These are phyloP conservation scores for Gamarada debralockiae DNA, from an alignment of 495 filamentous ascomycete genomes.

Conservation along the genomic window DNA sequence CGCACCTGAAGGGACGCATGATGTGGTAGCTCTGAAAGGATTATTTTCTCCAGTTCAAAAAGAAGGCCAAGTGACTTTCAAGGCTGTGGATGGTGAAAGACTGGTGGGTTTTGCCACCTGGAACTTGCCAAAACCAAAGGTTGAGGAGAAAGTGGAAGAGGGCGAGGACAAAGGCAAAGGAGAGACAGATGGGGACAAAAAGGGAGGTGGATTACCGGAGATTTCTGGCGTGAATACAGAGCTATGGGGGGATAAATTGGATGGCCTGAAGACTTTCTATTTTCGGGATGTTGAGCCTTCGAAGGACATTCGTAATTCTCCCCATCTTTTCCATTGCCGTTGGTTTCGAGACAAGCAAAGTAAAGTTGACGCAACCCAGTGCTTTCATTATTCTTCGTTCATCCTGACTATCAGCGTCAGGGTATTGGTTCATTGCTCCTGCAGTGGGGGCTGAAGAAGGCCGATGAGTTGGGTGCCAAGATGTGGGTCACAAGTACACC, in stretches of 20 bases:
- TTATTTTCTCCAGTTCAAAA: conserved; percentile 9
- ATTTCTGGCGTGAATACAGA: conserved; percentile 8
- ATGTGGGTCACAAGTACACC: conserved; percentile 28
- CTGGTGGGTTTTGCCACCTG: conserved; percentile 7
- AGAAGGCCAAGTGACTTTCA: conserved; percentile 2
- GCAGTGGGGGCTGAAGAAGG: conserved; percentile 37
- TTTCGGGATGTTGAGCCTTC: conserved; percentile 1
- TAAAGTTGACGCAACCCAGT: not conserved
- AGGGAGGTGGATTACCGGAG: not conserved
- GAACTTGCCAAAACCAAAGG: not conserved
- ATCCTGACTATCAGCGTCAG: conserved; percentile 33
- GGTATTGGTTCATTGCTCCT: conserved; percentile 36
- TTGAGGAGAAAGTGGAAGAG: not conserved
- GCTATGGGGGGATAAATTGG: conserved; percentile 3
- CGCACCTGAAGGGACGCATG: not conserved
- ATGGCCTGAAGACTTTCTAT: not conserved
- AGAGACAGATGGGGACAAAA: not conserved
- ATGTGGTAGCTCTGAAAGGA: not conserved
- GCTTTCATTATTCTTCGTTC: conserved; percentile 21
- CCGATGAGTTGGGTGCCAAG: conserved; percentile 34
- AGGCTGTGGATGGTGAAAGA: conserved; percentile 2
- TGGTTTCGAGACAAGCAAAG: not conserved
- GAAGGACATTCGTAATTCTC: conserved; percentile 5
- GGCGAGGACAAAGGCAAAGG: no score
- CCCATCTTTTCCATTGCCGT: not conserved